Evolutionary conservation across 208 protist genomes (phyloP).

Genomic region (Trypanosoma boissoni): DNA sequence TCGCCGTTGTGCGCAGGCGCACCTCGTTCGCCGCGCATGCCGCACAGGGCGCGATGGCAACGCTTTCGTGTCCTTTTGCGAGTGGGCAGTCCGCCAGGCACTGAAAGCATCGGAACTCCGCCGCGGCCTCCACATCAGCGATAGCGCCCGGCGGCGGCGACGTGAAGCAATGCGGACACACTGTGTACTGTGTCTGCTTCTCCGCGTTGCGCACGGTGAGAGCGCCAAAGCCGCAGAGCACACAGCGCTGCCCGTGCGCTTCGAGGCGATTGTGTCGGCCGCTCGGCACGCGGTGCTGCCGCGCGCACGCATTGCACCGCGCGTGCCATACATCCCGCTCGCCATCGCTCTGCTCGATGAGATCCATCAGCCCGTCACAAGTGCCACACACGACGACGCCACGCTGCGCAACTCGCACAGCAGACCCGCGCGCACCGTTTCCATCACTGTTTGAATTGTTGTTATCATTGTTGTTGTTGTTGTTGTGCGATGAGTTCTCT

Average conservation of each 20-base stretch:
- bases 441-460: too few species aligned
- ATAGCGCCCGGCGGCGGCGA: constrained; percentile 48
- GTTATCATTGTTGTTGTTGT: too few species aligned
- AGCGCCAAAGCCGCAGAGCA: constrained; percentile 64
- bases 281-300: constrained; percentile 53
- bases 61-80: constrained; percentile 56
- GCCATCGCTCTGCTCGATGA: constrained; percentile 51
- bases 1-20: constrained; percentile 43
- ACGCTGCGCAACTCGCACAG: constrained; percentile 22
- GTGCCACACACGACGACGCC: constrained; percentile 44
- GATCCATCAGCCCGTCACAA: constrained; percentile 49
- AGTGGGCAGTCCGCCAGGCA: constrained; percentile 74
- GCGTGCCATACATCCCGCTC: constrained; percentile 43
- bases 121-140: constrained; percentile 23
- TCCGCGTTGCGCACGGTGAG: constrained; percentile 63
- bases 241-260: constrained; percentile 39
- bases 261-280: constrained; percentile 46
- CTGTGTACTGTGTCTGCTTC: constrained; percentile 66
- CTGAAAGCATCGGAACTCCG: constrained; percentile 86
- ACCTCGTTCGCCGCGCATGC: constrained; percentile 66
- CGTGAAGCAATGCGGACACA: constrained; percentile 80
- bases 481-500: not conserved
- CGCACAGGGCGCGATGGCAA: constrained; percentile 59
- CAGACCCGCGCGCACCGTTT: not conserved
- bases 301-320: constrained; percentile 43